Base-by-base conservation (phyloP, 164 flowering plant genomes). In the Piper betle region DNA sequence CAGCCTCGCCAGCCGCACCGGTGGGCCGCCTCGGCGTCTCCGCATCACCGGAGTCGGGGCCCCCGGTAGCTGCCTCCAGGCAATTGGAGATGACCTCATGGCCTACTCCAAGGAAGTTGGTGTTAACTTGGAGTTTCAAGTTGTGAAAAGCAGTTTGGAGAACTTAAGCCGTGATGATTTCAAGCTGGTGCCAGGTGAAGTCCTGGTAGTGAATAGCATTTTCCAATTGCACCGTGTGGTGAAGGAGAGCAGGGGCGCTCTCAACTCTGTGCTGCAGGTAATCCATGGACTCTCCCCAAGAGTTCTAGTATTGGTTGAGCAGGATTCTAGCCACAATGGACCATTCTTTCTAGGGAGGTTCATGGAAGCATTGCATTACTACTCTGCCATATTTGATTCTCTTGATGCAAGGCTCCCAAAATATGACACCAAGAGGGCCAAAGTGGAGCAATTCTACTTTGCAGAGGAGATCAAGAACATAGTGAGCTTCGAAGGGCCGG, bases 381-480 rank as follows among this genome's bases (percentile, higher is more conserved):
- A 80, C 69, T 77, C 82, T 2, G 87, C 84, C 12, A 82, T 82
- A 8, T 82, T 82, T 46, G 84, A 82, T 58, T 78, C 80, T 25
- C 66, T 80, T 3, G 87, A 83, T 40, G 74, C 84, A 9, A 76
- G 79, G 87, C 62, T 81, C 48, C 83, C 84, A 39, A 83, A 73
- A 69, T 81, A 76, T 41, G 84, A 83, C 71, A 83, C 83, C 0
- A 69, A 71, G 52, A 70, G 82, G 4, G 87, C 87, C 55, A 81
- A 83, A 53, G 75, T 83, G 58, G 87, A 83, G 25, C 83, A 81
- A 48, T 83, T 81, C 59, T 81, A 83, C 76, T 83, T 83, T 3
- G 84, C 79, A 0, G 88, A 83, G 69, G 84, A 80, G 73, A 83
- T 83, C 9, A 81, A 79, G 75, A 81, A 83, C 74, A 83, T 81